Percentiles rank a stretch among this genome's conserved stretches.
These are phyloP conservation scores for Parietichytrium sp. DNA, from an alignment of 108 stramenopile genomes.

Conservation along the genomic window DNA sequence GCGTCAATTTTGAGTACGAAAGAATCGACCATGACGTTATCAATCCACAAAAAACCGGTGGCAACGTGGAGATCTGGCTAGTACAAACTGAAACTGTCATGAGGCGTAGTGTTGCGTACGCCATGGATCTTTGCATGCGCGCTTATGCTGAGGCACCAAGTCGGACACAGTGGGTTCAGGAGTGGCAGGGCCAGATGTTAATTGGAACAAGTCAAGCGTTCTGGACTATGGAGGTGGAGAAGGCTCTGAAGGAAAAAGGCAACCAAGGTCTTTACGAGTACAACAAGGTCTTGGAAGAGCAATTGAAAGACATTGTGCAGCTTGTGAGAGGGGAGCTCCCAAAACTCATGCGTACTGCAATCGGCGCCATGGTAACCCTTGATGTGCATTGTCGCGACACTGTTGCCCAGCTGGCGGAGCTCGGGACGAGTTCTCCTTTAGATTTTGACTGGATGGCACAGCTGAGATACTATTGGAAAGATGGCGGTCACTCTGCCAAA, in stretches of 20 bases:
- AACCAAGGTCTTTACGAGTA: background rate
- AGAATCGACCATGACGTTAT: conserved; percentile 57
- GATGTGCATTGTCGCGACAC: conserved; percentile 72
- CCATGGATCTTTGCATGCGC: conserved; percentile 54
- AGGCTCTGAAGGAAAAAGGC: conserved; percentile 38
- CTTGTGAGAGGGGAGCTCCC: conserved; percentile 67
- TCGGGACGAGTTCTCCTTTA: background rate
- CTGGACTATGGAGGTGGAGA: conserved; percentile 59
- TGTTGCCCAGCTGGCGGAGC: conserved; percentile 37
- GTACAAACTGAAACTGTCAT: conserved; percentile 62
- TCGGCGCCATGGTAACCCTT: conserved; percentile 66
- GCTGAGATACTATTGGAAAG: conserved; percentile 69
- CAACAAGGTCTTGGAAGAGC: background rate
- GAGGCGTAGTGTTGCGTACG: conserved; percentile 51
- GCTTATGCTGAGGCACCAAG: conserved; percentile 40
- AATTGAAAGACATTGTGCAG: conserved; percentile 60
- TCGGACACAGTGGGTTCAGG: conserved; percentile 56
- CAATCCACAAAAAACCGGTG: conserved; percentile 68
- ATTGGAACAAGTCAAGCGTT: conserved; percentile 55
- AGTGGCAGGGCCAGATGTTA: conserved; percentile 65
- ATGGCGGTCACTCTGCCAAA: conserved; percentile 49
- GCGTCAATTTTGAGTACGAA: conserved; percentile 58
- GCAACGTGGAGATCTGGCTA: conserved; percentile 72
- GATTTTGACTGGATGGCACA: conserved; percentile 73
- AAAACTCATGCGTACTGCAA: conserved; percentile 57